Conservation (phyloP, 208 protist species). For the Trypanosoma vivax region DNA sequence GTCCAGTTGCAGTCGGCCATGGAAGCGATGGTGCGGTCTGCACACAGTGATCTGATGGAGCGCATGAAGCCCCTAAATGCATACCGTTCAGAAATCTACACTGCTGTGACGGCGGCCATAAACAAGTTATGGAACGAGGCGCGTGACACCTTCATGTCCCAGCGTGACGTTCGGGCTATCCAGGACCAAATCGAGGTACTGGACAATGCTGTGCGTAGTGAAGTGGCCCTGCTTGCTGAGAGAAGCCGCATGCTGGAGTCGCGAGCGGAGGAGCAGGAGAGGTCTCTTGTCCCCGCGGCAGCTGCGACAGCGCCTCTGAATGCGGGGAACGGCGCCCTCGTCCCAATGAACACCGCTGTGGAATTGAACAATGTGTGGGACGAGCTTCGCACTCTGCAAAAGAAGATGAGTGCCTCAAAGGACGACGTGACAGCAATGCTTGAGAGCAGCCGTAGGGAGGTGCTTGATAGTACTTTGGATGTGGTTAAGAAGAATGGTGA, state of each 20-base stretch:
- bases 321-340: background rate
- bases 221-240: constrained; percentile 60
- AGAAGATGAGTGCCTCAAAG: constrained; percentile 26
- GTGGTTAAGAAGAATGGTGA: constrained; percentile 3
- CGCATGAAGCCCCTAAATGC: constrained; percentile 47
- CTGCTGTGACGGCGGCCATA: constrained; percentile 53
- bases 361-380: constrained; percentile 66
- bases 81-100: constrained; percentile 40
- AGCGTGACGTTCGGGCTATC: constrained; percentile 39
- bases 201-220: constrained; percentile 63
- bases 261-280: constrained; percentile 17
- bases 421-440: constrained; percentile 48
- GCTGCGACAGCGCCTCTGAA: background rate
- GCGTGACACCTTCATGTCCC: constrained; percentile 42
- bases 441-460: constrained; percentile 3
- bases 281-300: background rate
- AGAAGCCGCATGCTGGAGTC: constrained; percentile 31
- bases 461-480: constrained; percentile 7
- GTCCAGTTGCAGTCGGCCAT: constrained; percentile 45
- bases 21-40: constrained; percentile 53
- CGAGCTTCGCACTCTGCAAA: constrained; percentile 46
- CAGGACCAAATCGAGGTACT: constrained; percentile 50
- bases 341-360: background rate
- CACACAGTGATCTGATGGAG: constrained; percentile 73
- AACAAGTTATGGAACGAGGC: constrained; percentile 64